These are phyloP conservation scores for Rhizophora mangle DNA, from an alignment of 345 rosid genomes.

Conservation along the genomic window DNA sequence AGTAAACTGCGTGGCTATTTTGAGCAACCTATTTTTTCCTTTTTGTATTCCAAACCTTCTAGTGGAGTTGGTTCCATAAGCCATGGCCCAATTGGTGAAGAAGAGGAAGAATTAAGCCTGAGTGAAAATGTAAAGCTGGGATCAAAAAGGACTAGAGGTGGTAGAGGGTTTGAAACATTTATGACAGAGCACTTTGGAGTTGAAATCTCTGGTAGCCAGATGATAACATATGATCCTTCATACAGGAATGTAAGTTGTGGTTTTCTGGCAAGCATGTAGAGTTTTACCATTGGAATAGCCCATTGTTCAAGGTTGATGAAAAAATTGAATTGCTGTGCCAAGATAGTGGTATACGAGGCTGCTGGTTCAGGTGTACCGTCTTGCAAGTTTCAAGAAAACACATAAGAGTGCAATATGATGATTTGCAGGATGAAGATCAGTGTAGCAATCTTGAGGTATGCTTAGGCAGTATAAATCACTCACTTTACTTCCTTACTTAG, in stretches of 20 bases:
- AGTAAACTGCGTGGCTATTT: conserved; percentile 81
- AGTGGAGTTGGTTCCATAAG: conserved; percentile 37
- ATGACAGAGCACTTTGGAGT: conserved; percentile 34
- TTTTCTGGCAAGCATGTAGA: conserved; percentile 45
- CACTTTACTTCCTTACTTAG: background rate
- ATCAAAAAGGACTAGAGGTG: conserved; percentile 59
- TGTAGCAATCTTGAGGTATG: conserved; percentile 84
- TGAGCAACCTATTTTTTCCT: conserved; percentile 70
- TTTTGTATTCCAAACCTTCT: conserved; percentile 50
- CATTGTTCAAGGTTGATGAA: conserved; percentile 50
- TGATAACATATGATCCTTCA: conserved; percentile 37
- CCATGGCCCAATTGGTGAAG: conserved; percentile 49
- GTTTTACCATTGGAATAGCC: conserved; percentile 35
- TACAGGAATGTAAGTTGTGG: conserved; percentile 47
- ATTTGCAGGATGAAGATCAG: conserved; percentile 80
- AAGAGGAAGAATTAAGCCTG: conserved; percentile 50
- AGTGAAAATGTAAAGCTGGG: conserved; percentile 54
- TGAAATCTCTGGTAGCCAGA: conserved; percentile 25
- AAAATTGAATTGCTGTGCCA: conserved; percentile 82
- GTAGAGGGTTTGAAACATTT: conserved; percentile 37
- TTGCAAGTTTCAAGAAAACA: conserved; percentile 58
- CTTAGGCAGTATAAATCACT: conserved; percentile 7
- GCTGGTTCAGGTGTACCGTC: conserved; percentile 93
- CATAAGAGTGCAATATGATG: conserved; percentile 82
- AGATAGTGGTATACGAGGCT: conserved; percentile 96